Evolutionary conservation across 148 eudicot species (phyloP).

Genomic region (Spergularia bocconei): DNA sequence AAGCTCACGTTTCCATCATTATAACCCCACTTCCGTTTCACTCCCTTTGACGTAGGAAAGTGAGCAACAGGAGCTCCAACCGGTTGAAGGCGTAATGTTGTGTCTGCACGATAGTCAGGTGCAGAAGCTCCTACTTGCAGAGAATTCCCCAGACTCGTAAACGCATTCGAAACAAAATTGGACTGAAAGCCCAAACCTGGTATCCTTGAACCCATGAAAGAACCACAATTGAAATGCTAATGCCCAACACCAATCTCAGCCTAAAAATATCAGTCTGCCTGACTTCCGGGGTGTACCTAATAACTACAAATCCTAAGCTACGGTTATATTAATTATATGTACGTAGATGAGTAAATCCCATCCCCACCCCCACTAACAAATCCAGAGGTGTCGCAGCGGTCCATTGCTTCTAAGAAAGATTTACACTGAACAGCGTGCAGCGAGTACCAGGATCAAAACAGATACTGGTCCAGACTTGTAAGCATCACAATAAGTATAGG

Average conservation of each 20-base stretch:
- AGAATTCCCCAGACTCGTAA: conserved; percentile 49
- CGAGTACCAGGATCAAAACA: conserved; percentile 20
- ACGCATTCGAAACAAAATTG: conserved; percentile 35
- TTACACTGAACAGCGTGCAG: conserved; percentile 18
- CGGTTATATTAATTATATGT: conserved; percentile 36
- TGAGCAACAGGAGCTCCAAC: conserved; percentile 36
- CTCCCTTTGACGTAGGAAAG: conserved; percentile 47
- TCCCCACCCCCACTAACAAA: conserved; percentile 97
- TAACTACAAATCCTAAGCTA: conserved; percentile 46
- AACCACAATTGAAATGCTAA: conserved; percentile 32
- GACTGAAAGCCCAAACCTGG: conserved; percentile 39
- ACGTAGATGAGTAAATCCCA: conserved; percentile 38
- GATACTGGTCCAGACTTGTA: conserved; percentile 23
- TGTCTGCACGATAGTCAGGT: conserved; percentile 45
- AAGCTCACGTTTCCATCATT: conserved; percentile 32
- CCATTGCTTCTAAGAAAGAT: conserved; percentile 50
- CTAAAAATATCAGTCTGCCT: conserved; percentile 54
- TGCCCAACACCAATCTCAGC: conserved; percentile 42
- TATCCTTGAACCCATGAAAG: conserved; percentile 66
- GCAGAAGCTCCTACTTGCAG: conserved; percentile 41
- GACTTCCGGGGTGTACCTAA: conserved; percentile 63
- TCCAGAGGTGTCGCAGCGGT: conserved; percentile 94
- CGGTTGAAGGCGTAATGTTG: conserved; percentile 62
- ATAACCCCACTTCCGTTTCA: conserved; percentile 63
- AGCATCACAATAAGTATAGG: conserved; percentile 16